Evolutionary conservation across 192 early-diverging fungal species (phyloP), one percentile per base, ranked within the genome.

Genomic region (Rhizophlyctis rosea): DNA sequence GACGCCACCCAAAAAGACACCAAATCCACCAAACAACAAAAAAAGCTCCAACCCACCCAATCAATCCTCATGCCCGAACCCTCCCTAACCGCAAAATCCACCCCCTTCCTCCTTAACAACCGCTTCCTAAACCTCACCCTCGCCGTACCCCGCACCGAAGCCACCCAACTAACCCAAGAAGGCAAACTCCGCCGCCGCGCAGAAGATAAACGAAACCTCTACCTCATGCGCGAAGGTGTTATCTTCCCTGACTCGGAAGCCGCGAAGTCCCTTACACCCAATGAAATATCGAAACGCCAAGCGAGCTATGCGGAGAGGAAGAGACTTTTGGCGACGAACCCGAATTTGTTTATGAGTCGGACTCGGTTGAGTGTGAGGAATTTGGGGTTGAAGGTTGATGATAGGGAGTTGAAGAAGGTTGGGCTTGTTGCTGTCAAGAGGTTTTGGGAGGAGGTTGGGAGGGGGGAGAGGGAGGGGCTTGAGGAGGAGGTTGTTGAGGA

Each of bases 361-460:
- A 94, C 91, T 0, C 84, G 96, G 65, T 80, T 98, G 29, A 88
- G 90, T n/a, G 76, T 98, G 24, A 83, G 95, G 57, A 94, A 93
- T 67, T 72, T 98, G 29, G 90, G 87, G 1, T 59, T 85, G 21
- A 78, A 79, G 31, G 77, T 91, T 13, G 87, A 86, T 61, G 96
- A 96, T 34, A 75, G 68, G 7, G 79, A 76, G 3, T 72, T 98
- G 50, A 84, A 85, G 27, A 35, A 67, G 32, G 69, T 67, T 3
- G 72, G 67, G 2, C 48, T 52, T 29, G 24, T 60, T 7, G 64
- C 68, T 13, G 76, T 83, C 24, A 59, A 64, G 27, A 62, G 75
- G 27, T 84, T 84, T 48, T 83, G 81, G 81, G 68, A 72, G 24
- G 78, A 81, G 51, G 73, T 76, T 35, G 52, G 64, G 59, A 59